Conservation (phyloP, 768 basidiomycete species). For the Phaffia australis region DNA sequence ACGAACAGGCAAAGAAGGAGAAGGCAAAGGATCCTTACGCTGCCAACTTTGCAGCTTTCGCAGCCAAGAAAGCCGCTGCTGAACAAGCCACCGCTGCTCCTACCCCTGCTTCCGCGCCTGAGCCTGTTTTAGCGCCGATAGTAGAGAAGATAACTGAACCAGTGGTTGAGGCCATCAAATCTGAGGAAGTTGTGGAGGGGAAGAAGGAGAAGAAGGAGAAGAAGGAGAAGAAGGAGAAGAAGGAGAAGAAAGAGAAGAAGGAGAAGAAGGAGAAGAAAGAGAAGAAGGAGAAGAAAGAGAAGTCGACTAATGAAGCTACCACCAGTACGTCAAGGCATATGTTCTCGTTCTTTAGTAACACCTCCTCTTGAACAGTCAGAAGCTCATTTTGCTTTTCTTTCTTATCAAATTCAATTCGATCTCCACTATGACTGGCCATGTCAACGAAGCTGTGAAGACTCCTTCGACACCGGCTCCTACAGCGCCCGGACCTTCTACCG, state of each 20-base stretch:
- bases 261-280: neutral
- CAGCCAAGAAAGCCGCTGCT: conserved; percentile 9
- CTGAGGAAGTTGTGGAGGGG: conserved; percentile 8
- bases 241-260: neutral
- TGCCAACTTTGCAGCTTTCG: conserved; percentile 18
- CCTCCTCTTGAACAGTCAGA: neutral
- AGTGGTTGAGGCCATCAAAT: neutral
- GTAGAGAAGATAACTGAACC: neutral
- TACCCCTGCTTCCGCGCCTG: neutral
- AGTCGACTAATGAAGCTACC: neutral
- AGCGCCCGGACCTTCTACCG: too few relatives aligned
- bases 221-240: conserved; percentile 6
- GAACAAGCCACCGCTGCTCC: conserved; percentile 11
- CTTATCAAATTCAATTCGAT: neutral
- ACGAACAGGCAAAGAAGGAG: conserved; percentile 1
- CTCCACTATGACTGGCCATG: neutral
- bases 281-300: neutral
- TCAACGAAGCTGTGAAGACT: neutral
- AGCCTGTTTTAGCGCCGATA: neutral
- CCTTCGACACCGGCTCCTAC: too few relatives aligned
- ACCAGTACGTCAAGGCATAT: too few relatives aligned
- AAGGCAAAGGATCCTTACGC: conserved; percentile 25
- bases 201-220: conserved; percentile 14
- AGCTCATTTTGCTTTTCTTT: too few relatives aligned
- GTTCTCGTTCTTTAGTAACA: too few relatives aligned